phyloP scores from a whole-genome alignment of 345 rosid genomes.

The Eucalyptus curtisii region DNA sequence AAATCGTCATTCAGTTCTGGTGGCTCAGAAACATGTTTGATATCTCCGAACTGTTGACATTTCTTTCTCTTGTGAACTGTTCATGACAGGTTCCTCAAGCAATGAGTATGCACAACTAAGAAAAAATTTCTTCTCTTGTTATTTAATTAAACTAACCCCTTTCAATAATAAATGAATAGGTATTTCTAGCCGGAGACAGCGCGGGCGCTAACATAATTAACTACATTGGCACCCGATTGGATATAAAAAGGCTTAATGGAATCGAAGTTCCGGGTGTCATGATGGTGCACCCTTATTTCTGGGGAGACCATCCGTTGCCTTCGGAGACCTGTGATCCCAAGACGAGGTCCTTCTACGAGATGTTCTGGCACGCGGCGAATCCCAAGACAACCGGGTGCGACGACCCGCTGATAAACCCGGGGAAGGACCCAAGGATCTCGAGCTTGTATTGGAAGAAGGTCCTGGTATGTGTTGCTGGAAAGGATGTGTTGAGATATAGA shows the following conservation, averaged over 20 bases:
- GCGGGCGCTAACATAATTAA: not conserved
- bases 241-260: not conserved
- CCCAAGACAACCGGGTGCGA: not conserved
- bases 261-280: not conserved
- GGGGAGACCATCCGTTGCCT: not conserved
- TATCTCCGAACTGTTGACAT: not conserved
- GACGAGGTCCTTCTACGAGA: not conserved
- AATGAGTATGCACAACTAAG: not conserved
- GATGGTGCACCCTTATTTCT: not conserved
- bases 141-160: too few relatives aligned
- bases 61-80: not conserved
- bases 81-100: not conserved
- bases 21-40: not conserved
- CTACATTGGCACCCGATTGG: not conserved
- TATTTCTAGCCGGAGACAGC: not conserved
- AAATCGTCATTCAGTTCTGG: not conserved
- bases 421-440: not conserved
- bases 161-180: not conserved
- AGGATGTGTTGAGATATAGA: not conserved
- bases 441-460: not conserved
- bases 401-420: not conserved
- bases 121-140: not conserved
- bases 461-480: not conserved
- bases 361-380: not conserved
- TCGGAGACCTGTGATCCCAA: not conserved